Evolutionary conservation across 441 rosid genomes (phyloP), one percentile per base, ranked within the genome.

Genomic region (Capsella rubella): DNA sequence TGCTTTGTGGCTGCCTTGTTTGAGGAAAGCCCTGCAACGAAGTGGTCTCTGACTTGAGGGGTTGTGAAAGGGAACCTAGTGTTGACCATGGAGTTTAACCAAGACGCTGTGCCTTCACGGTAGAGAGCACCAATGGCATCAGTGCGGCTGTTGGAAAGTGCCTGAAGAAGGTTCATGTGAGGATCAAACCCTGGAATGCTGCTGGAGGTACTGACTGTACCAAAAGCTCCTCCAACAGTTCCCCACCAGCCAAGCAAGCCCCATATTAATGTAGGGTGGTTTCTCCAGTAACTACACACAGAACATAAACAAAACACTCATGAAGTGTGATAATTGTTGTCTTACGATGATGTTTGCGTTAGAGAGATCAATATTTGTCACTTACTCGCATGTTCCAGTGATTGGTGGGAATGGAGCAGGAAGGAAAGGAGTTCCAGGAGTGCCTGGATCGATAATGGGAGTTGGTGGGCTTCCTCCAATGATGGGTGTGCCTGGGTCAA

Each of bases 231-330:
- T 42, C 89, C 88, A 70, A 83, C n/a, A 31, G 87, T 79, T 0
- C 89, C 94, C 83, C 85, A 89, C 94, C 94, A 89, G 12, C 94
- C 94, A 31, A 89, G 78, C 56, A 89, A 39, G 16, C 90, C 85
- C 86, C 87, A 89, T 37, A 89, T 86, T 71, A 89, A 35, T 2
- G 83, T 64, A 2, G 94, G 94, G 75, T 89, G 90, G 70, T 64
- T 84, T 73, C 86, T 87, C 94, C 94, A 89, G 85, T 79, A 89
- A 78, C 94, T 89, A 79, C 67, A 81, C 67, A 81, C 64, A 69
- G 8, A 8, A 53, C 25, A 62, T 27, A 14, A 25, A 16, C 1
- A 55, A 71, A 59, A 61, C 25, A 21, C 53, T 50, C 47, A 40
- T 64, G 32, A 63, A 37, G 5, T 55, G 56, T 34, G 55, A n/a